These are phyloP conservation scores for Coemansia sp. DNA, from an alignment of 192 early-diverging fungal species.

Conservation along the genomic window DNA sequence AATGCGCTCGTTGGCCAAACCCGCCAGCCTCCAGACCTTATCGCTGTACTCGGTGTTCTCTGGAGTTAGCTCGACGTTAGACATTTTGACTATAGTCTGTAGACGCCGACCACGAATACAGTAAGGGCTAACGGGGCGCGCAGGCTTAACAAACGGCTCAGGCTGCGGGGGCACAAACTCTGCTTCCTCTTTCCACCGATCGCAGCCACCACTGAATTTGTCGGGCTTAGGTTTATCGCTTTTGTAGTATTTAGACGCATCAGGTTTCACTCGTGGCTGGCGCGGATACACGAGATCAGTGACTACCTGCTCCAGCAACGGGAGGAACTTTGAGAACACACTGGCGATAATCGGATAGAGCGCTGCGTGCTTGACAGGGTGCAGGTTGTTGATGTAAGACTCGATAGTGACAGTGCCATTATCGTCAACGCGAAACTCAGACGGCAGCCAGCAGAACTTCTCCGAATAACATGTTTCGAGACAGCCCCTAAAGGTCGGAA, in stretches of 20 bases:
- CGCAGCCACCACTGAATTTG: no score
- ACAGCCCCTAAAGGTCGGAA: neutral
- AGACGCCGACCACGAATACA: constrained; percentile 39
- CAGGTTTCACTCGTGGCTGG: no score
- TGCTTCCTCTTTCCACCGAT: neutral
- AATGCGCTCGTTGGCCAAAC: no score
- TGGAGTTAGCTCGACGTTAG: constrained; percentile 66
- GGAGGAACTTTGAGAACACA: constrained; percentile 15
- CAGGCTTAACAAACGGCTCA: constrained; percentile 35
- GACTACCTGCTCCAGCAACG: constrained; percentile 59
- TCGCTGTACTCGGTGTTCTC: constrained; percentile 61
- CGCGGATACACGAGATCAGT: constrained; percentile 11
- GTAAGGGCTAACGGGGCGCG: constrained; percentile 15
- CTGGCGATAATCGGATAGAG: constrained; percentile 52
- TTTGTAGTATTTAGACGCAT: neutral
- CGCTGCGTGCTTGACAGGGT: constrained; percentile 50
- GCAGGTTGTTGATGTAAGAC: constrained; percentile 52
- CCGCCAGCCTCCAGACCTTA: constrained; percentile 66
- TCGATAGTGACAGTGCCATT: no score
- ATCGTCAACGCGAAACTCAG: constrained; percentile 15
- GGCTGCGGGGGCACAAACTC: constrained; percentile 34
- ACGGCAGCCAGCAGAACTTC: constrained; percentile 59
- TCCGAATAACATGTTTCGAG: no score
- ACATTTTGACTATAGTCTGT: constrained; percentile 74
- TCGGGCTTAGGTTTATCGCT: neutral